Conservation (phyloP, 2,329 filamentous ascomycete species). For the Cladobotryum protrusum region DNA sequence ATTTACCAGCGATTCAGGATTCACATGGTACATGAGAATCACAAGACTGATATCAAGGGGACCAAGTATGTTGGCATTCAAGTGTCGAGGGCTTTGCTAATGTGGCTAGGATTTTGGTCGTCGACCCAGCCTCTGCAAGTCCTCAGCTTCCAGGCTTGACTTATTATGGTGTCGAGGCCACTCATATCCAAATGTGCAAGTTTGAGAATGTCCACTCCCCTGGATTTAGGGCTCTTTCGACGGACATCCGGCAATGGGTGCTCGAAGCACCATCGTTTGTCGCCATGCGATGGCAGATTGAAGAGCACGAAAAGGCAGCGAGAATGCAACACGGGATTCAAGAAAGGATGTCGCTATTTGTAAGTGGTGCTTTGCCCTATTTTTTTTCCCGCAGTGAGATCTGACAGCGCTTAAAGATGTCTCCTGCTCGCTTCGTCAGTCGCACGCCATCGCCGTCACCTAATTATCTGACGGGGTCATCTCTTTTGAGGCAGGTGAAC, state of each 20-base stretch:
- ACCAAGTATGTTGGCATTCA: conserved; percentile 36
- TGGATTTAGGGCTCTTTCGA: conserved; percentile 52
- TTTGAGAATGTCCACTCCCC: conserved; percentile 58
- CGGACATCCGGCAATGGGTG: conserved; percentile 45
- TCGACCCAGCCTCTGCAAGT: conserved; percentile 63
- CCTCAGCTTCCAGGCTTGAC: conserved; percentile 64
- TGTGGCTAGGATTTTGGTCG: conserved; percentile 47
- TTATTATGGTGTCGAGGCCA: conserved; percentile 68
- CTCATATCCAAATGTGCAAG: conserved; percentile 68
- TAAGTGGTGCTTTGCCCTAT: conserved; percentile 4
- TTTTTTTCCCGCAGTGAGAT: no score
- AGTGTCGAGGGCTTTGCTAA: background rate
- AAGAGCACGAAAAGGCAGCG: conserved; percentile 46
- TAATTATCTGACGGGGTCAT: no score
- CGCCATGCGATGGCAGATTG: conserved; percentile 52
- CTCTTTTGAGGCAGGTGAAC: no score
- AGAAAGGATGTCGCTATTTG: conserved; percentile 34
- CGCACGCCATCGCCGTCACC: no score
- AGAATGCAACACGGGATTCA: conserved; percentile 39
- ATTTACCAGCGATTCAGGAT: conserved; percentile 65
- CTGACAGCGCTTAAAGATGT: no score
- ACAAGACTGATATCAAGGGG: conserved; percentile 62
- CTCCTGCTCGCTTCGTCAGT: no score
- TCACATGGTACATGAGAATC: conserved; percentile 71
- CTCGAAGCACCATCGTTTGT: conserved; percentile 50